phyloP scores from a whole-genome alignment of 164 flowering plant species.

The Tetracentron sinense region DNA sequence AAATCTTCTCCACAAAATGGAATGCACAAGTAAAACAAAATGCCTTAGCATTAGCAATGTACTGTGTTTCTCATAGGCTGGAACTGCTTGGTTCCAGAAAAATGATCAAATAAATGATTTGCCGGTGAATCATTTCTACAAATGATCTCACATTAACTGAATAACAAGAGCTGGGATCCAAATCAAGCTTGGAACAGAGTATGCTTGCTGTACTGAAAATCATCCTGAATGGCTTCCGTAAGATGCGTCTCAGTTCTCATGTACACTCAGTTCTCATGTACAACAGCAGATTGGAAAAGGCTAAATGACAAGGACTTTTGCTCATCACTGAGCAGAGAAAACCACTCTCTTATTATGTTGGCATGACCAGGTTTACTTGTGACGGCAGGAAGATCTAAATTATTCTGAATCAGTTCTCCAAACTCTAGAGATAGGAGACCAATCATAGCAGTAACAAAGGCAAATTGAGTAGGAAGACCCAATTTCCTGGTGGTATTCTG shows the following conservation, averaged over 20 bases:
- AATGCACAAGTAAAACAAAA: too few species aligned
- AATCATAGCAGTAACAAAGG: conserved; percentile 43
- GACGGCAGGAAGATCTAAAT: conserved; percentile 9
- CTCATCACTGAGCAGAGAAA: conserved; percentile 43
- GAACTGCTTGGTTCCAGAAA: too few species aligned
- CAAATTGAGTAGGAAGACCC: conserved; percentile 42
- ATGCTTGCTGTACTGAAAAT: background rate
- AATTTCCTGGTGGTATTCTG: conserved; percentile 15
- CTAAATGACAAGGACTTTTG: conserved; percentile 36
- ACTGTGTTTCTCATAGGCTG: too few species aligned
- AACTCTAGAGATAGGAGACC: conserved; percentile 39
- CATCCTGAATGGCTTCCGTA: background rate
- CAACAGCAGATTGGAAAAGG: conserved; percentile 24
- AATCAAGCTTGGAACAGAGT: background rate
- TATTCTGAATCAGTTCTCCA: conserved; percentile 26
- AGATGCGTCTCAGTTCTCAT: background rate
- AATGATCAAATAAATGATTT: too few species aligned
- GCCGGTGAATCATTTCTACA: too few species aligned
- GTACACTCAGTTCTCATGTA: too few species aligned
- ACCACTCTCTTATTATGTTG: conserved; percentile 46
- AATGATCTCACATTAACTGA: too few species aligned
- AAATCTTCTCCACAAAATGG: too few species aligned
- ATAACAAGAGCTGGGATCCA: background rate
- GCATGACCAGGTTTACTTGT: conserved; percentile 20
- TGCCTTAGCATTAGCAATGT: too few species aligned